These are phyloP conservation scores for Vigna trinervia DNA, from an alignment of 306 rosid species.

Conservation along the genomic window DNA sequence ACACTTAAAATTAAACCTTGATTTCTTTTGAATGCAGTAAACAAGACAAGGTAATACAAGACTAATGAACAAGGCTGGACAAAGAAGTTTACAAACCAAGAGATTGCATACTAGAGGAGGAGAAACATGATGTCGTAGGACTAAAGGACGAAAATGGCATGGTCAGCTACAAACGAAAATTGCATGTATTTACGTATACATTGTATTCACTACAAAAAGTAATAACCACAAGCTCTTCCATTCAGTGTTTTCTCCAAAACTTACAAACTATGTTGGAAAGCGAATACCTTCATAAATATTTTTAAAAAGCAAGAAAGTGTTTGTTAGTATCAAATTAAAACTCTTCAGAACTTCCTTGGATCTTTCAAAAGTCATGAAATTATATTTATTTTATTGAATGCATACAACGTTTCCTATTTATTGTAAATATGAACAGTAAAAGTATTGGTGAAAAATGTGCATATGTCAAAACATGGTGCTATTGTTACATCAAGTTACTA, in stretches of 20 bases:
- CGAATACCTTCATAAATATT: not conserved
- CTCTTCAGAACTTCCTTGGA: slow-evolving; percentile 9
- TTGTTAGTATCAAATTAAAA: not conserved
- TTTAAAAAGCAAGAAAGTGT: slow-evolving; percentile 11
- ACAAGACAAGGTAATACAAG: not conserved
- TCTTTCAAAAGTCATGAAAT: slow-evolving; percentile 15
- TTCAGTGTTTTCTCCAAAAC: slow-evolving; percentile 6
- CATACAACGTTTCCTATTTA: slow-evolving; percentile 2
- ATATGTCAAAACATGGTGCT: not conserved
- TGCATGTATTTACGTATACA: no score
- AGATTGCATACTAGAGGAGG: not conserved
- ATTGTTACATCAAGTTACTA: not conserved
- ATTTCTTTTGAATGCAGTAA: slow-evolving; percentile 4
- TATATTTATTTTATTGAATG: slow-evolving; percentile 9
- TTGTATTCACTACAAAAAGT: slow-evolving; percentile 18
- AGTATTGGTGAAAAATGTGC: not conserved
- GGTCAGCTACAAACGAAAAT: not conserved
- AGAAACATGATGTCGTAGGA: not conserved
- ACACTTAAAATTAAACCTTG: not conserved
- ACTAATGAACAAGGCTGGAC: slow-evolving; percentile 17
- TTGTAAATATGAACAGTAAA: not conserved
- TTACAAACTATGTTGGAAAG: slow-evolving; percentile 22
- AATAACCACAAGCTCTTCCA: slow-evolving; percentile 25
- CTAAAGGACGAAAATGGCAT: not conserved
- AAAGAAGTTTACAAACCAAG: slow-evolving; percentile 4